A percentile compares a stretch with the other conserved stretches of the same genome.
Evolutionary conservation across 2,329 filamentous ascomycete genomes (phyloP).

Genomic region (Colletotrichum filicis): DNA sequence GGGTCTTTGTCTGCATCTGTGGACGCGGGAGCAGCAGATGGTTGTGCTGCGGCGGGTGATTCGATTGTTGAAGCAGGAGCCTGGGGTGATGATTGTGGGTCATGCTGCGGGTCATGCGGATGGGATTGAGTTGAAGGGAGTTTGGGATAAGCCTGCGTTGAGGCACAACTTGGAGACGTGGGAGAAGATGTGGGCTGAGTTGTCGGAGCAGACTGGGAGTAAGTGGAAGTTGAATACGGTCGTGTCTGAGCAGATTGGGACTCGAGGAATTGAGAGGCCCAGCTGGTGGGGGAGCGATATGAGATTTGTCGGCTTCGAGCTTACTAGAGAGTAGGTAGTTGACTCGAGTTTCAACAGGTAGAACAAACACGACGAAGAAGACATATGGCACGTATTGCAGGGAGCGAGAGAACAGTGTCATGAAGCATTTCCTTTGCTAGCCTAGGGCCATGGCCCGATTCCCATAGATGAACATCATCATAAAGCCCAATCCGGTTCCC

Average conservation of each 20-base stretch:
- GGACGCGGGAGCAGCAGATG: constrained; percentile 37
- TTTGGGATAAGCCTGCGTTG: not conserved
- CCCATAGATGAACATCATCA: constrained; percentile 32
- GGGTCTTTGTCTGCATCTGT: constrained; percentile 41
- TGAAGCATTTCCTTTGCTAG: constrained; percentile 36
- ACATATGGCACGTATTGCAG: not conserved
- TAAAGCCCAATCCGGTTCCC: constrained; percentile 34
- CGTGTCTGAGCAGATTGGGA: not conserved
- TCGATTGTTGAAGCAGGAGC: constrained; percentile 15
- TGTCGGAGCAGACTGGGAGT: constrained; percentile 33
- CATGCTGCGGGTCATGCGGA: constrained; percentile 31
- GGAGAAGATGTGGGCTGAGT: constrained; percentile 33
- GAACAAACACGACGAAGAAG: not conserved
- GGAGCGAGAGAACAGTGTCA: constrained; percentile 22
- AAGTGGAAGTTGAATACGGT: constrained; percentile 22
- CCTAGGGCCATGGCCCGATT: constrained; percentile 34
- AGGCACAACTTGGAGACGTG: constrained; percentile 35
- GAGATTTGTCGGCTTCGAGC: constrained; percentile 17
- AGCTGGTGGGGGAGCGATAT: constrained; percentile 6
- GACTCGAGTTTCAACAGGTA: too few relatives aligned
- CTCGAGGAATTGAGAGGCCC: not conserved
- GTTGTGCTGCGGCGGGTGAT: constrained; percentile 22
- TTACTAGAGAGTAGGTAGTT: not conserved
- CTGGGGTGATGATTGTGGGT: constrained; percentile 32
- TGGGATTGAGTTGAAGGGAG: constrained; percentile 2